Evolutionary conservation across 208 protist genomes (phyloP).

Genomic region (Leishmania major): DNA sequence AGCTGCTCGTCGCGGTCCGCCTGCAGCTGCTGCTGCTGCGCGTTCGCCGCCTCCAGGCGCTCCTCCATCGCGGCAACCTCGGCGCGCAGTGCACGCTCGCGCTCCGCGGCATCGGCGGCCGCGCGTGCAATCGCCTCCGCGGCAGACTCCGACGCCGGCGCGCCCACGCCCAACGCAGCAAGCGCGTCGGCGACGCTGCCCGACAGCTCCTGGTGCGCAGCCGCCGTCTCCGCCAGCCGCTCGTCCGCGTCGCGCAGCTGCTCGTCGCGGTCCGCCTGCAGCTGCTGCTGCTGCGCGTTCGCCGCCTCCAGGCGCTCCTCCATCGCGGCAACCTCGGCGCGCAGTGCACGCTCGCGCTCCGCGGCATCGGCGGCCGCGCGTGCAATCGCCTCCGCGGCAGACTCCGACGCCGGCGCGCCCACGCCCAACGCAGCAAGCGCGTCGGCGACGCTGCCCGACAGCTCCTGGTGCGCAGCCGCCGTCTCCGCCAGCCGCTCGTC

Average conservation of each 20-base stretch:
- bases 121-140: neutral
- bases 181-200: no score
- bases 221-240: no score
- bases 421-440: no score
- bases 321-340: neutral
- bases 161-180: neutral
- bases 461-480: no score
- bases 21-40: conserved; percentile 10
- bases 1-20: conserved; percentile 7
- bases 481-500: no score
- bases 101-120: conserved; percentile 19
- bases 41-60: neutral
- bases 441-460: no score
- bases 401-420: neutral
- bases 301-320: conserved; percentile 8
- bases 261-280: neutral
- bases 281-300: conserved; percentile 7
- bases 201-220: no score
- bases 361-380: conserved; percentile 16
- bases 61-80: neutral
- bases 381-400: neutral
- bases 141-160: no score
- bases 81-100: conserved; percentile 14
- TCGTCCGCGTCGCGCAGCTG: neutral
- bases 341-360: conserved; percentile 23